Evolutionary conservation across 1,284 basidiomycete genomes (phyloP), one percentile per base, ranked within the genome.

Genomic region (Apiotrichum domesticum): DNA sequence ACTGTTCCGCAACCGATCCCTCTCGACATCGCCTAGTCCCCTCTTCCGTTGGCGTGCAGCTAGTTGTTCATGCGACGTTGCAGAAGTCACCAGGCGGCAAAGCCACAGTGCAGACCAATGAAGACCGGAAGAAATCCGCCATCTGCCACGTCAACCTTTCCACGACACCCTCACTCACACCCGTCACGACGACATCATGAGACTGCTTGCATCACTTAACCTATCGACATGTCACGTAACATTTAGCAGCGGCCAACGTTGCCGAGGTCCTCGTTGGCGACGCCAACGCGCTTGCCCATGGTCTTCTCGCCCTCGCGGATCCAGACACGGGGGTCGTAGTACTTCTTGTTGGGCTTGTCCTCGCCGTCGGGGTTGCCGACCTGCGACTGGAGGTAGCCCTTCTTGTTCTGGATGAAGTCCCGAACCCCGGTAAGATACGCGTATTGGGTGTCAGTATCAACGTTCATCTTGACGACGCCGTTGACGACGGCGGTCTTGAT

Each of bases 241-340:
- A 21, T 51, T 62, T 71, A 74, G 61, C 64, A 59, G 51, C 71
- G 63, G 73, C 76, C 69, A 62, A 85, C 81, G 80, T 94, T 91
- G 66, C 88, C 88, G 63, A 98, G 83, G 79, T 98, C 94, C 46
- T 78, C 67, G 79, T 91, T 94, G 40, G 96, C 94, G 78, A 90
- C 87, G 80, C 91, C 89, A 79, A 95, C 90, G 72, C 96, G 90
- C 63, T 78, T 83, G 52, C 77, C 57, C 70, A 98, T 85, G 32
- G 93, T 97, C 85, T 96, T 94, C 81, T 98, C 96, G 65, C 94
- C 94, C 80, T 97, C 93, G 71, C 95, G 88, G 48, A 98, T 89
- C 94, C 94, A 98, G 63, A 95, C 88, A 82, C 94, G 90, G 57
- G 90, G 90, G 78, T 94, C 91, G 79, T 93, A 94, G 80, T 72